Conservation (phyloP, 495 filamentous ascomycete genomes). For the Aspergillus diversus region DNA sequence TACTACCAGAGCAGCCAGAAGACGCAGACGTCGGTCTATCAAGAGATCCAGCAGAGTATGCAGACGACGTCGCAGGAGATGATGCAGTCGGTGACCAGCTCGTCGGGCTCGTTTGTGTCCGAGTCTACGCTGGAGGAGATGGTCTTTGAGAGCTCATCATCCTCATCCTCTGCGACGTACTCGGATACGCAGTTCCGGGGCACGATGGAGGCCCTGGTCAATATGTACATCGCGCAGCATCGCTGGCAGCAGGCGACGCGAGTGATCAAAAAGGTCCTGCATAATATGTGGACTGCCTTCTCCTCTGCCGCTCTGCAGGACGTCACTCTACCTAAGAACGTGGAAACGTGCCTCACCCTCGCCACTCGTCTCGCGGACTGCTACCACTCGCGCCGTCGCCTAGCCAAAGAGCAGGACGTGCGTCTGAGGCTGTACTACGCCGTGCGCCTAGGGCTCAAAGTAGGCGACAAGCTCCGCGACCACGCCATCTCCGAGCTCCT, state of each 20-base stretch:
- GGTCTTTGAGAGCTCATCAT: conserved; percentile 29
- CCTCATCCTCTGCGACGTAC: conserved; percentile 26
- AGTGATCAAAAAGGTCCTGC: conserved; percentile 38
- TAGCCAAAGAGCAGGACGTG: conserved; percentile 41
- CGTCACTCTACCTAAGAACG: conserved; percentile 39
- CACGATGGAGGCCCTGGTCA: conserved; percentile 33
- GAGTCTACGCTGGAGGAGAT: conserved; percentile 44
- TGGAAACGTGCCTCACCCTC: conserved; percentile 34
- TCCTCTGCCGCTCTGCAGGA: conserved; percentile 40
- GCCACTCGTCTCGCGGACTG: conserved; percentile 39
- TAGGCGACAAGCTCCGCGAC: conserved; percentile 41
- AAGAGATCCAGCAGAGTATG: conserved; percentile 39
- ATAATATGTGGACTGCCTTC: conserved; percentile 37
- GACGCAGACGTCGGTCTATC: conserved; percentile 33
- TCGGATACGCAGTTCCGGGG: conserved; percentile 38
- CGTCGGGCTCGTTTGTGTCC: conserved; percentile 31
- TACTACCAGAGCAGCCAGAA: conserved; percentile 32
- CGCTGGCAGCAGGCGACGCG: conserved; percentile 45
- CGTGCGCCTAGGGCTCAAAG: conserved; percentile 31
- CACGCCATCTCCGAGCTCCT: conserved; percentile 35
- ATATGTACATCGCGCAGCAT: conserved; percentile 39
- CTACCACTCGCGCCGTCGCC: conserved; percentile 43
- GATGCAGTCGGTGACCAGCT: conserved; percentile 28
- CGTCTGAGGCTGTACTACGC: conserved; percentile 40
- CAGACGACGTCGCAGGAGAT: conserved; percentile 33